Evolutionary conservation across 106 monocot genomes (phyloP).

Genomic region (Chionographis japonica): DNA sequence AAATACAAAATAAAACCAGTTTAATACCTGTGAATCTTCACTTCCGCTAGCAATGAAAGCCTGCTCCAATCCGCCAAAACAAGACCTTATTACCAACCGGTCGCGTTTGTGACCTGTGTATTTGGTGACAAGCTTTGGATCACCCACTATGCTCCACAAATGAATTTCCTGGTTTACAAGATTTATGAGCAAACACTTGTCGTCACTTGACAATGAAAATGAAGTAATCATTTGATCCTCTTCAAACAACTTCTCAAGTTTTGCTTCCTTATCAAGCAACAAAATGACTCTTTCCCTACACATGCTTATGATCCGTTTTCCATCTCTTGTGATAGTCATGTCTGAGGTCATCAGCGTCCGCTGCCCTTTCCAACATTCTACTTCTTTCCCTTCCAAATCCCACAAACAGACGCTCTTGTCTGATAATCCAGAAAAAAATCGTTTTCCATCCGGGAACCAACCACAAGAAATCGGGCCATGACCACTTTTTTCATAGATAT

Average conservation of each 20-base stretch:
- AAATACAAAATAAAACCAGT: not conserved
- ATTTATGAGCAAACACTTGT: conserved; percentile 64
- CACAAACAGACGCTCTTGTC: conserved; percentile 63
- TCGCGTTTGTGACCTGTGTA: conserved; percentile 71
- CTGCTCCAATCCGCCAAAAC: conserved; percentile 78
- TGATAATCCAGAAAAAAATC: conserved; percentile 45
- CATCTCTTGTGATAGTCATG: conserved; percentile 59
- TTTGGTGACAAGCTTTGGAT: conserved; percentile 41
- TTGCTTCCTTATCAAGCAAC: conserved; percentile 56
- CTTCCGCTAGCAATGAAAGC: conserved; percentile 88
- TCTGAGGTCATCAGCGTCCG: conserved; percentile 57
- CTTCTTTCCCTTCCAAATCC: conserved; percentile 62
- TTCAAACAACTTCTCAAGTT: conserved; percentile 48
- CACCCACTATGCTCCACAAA: conserved; percentile 62
- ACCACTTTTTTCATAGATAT: conserved; percentile 53
- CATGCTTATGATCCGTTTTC: conserved; percentile 48
- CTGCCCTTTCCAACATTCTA: conserved; percentile 63
- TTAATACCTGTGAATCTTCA: conserved; percentile 92
- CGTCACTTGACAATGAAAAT: conserved; percentile 79
- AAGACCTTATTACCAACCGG: conserved; percentile 76
- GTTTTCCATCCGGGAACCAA: conserved; percentile 74
- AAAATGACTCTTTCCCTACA: conserved; percentile 50
- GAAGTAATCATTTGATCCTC: conserved; percentile 73
- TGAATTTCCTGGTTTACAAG: conserved; percentile 77
- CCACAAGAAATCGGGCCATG: conserved; percentile 66